Conservation (phyloP, 208 protist genomes). For the Leishmania tarentolae region DNA sequence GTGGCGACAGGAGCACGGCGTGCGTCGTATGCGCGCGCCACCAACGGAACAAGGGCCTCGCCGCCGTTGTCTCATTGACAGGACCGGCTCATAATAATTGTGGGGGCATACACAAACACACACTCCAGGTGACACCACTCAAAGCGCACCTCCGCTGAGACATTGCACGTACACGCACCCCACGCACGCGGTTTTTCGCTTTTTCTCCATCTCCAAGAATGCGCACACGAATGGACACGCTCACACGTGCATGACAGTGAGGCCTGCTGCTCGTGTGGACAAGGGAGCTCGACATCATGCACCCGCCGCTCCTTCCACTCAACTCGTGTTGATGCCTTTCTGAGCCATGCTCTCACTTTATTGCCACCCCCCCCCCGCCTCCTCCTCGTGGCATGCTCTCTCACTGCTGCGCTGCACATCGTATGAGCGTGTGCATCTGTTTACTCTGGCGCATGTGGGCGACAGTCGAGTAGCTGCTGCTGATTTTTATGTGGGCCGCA, state of each 20-base stretch:
- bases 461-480: background rate
- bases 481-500: background rate
- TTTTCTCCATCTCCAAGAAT: too few species aligned
- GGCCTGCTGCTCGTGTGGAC: background rate
- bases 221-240: too few species aligned
- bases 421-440: background rate
- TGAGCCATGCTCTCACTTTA: background rate
- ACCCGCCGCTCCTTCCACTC: background rate
- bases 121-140: background rate
- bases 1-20: conserved; percentile 7
- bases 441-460: background rate
- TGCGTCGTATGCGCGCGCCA: conserved; percentile 29
- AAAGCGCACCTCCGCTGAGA: background rate
- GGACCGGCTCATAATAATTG: background rate
- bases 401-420: background rate
- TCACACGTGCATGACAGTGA: background rate
- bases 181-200: too few species aligned
- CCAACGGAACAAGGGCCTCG: background rate
- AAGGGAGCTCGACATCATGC: background rate
- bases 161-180: background rate
- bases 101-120: background rate
- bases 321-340: background rate
- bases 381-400: background rate
- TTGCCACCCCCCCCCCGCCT: background rate
- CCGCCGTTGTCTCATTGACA: background rate